Evolutionary conservation across 495 filamentous ascomycete genomes (phyloP), one percentile per base, ranked within the genome.

Genomic region (Cercophora sp.): DNA sequence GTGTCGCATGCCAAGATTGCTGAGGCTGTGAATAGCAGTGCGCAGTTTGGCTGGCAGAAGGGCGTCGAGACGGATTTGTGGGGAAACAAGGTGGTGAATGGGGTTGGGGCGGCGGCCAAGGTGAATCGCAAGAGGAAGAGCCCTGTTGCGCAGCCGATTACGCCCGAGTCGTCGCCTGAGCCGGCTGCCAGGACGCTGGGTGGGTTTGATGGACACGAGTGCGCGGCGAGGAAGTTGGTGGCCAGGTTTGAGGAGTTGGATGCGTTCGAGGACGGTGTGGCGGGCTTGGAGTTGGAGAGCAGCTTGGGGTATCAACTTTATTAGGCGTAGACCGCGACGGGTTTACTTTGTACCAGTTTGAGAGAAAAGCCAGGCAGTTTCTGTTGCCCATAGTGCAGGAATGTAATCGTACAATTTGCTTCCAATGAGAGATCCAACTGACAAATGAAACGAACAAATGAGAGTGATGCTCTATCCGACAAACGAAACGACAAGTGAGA

Each of bases 121-220:
- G 13, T 36, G 11, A 29, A 29, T 4, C 10, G 54, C 44, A 60
- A 55, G 43, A 13, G 51, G 13, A 56, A 53, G 52, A 35, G 43
- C 23, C 52, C 37, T n/a, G 8, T 24, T n/a, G 41, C 23, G 40
- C 37, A n/a, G 45, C 57, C 57, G 0, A 27, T 57, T 19, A 60
- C 60, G 15, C 60, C 63, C 19, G 63, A 52, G n/a, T 57, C 60
- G 13, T 63, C 60, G 34, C 63, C 60, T 2, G 61, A 64, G 45
- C 56, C 56, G 29, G 55, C 43, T 10, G 15, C 26, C 20, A 41
- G 43, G 32, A 23, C 32, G 18, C 15, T 8, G 5, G 36, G 39
- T 26, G 24, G 36, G 31, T 47, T 49, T 22, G 60, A 58, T 16
- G 24, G 25, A 31, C 59, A 62, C 20, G 42, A 34, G 9, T 57